Conservation (phyloP, 1,139 yeast genomes). For the Blastobotrys serpentis region DNA sequence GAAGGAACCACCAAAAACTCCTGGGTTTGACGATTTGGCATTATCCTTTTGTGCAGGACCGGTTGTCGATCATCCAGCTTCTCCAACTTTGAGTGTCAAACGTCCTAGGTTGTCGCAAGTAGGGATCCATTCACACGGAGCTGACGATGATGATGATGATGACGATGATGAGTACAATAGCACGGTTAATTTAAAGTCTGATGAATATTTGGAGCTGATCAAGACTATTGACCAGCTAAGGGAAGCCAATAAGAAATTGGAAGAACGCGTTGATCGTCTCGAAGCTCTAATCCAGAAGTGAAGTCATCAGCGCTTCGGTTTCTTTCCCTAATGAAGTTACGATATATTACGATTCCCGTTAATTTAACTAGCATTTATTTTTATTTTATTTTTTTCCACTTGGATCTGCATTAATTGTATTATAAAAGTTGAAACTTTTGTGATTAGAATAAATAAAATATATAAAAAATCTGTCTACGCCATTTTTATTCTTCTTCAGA, state of each 20-base stretch:
- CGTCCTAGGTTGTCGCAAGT: slow-evolving; percentile 3
- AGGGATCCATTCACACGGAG: neutral
- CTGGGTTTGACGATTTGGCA: slow-evolving; percentile 19
- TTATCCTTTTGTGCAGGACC: slow-evolving; percentile 22
- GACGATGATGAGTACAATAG: neutral
- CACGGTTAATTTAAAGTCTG: neutral
- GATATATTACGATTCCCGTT: too few species aligned
- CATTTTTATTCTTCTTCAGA: slow-evolving; percentile 24
- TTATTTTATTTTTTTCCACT: too few species aligned
- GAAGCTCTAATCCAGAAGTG: too few species aligned
- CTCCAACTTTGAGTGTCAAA: slow-evolving; percentile 20
- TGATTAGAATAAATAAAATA: slow-evolving; percentile 7
- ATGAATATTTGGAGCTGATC: slow-evolving; percentile 4
- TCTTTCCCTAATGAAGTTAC: neutral
- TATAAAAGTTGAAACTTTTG: too few species aligned
- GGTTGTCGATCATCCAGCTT: slow-evolving; percentile 20
- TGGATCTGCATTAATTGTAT: too few species aligned
- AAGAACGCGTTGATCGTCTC: slow-evolving; percentile 1
- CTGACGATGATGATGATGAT: neutral
- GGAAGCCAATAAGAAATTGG: neutral
- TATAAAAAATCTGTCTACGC: neutral
- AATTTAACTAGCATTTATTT: too few species aligned
- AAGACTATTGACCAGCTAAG: neutral
- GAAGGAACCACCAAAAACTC: slow-evolving; percentile 16
- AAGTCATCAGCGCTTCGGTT: neutral